Percentiles rank a stretch among this genome's conserved stretches.
Evolutionary conservation across 306 rosid genomes (phyloP).

Genomic region (Dryas alaskensis): DNA sequence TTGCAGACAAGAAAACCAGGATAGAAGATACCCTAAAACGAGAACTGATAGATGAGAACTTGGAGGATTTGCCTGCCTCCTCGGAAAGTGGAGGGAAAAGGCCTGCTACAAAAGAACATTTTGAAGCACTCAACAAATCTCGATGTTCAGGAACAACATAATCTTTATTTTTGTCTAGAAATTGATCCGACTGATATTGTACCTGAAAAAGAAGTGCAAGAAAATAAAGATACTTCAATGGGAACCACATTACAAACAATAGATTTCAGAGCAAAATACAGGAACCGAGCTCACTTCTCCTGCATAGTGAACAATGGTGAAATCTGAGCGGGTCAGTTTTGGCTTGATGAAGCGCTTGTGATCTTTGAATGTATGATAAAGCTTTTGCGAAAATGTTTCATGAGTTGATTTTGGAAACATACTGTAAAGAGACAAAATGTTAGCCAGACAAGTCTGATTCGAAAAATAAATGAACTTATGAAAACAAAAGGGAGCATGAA

Average conservation of each 20-base stretch:
- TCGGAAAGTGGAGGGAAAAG: conserved; percentile 79
- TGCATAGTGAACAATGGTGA: conserved; percentile 79
- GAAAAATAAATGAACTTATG: conserved; percentile 6
- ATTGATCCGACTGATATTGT: conserved; percentile 79
- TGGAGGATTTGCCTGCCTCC: conserved; percentile 73
- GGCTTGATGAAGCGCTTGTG: conserved; percentile 90
- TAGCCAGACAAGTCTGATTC: conserved; percentile 9
- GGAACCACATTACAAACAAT: conserved; percentile 11
- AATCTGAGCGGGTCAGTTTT: conserved; percentile 81
- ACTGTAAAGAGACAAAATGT: conserved; percentile 40
- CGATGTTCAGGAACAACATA: conserved; percentile 95
- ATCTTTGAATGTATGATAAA: conserved; percentile 84
- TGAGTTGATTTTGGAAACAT: conserved; percentile 94
- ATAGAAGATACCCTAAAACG: conserved; percentile 70
- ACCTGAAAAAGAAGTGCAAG: conserved; percentile 58
- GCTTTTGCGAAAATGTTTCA: conserved; percentile 82
- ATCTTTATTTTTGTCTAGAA: conserved; percentile 92
- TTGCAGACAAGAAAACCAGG: conserved; percentile 5
- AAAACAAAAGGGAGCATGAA: not conserved
- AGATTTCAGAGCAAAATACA: conserved; percentile 23
- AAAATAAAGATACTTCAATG: conserved; percentile 19
- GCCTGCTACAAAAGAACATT: conserved; percentile 75
- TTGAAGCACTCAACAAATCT: conserved; percentile 78
- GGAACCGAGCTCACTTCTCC: conserved; percentile 70
- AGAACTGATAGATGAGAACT: conserved; percentile 92